Evolutionary conservation across 116 monocot species (phyloP).

Genomic region (Papilionanthe hybrid): DNA sequence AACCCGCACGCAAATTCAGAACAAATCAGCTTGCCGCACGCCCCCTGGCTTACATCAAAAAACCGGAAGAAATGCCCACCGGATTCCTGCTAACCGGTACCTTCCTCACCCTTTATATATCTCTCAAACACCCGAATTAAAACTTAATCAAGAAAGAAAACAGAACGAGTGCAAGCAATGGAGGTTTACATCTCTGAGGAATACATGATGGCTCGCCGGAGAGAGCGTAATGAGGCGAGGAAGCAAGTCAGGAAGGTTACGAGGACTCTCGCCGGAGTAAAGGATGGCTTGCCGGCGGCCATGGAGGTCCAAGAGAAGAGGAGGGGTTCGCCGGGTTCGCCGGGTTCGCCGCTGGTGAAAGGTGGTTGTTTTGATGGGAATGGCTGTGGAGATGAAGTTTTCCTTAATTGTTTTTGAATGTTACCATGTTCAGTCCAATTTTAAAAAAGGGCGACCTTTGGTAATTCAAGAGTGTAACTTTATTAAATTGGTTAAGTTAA

Average conservation of each 20-base stretch:
- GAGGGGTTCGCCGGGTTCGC: neutral
- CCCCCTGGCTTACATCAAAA: neutral
- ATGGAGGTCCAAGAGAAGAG: neutral
- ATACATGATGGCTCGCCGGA: slow-evolving; percentile 4
- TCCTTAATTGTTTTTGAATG: neutral
- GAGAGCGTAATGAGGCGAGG: slow-evolving; percentile 5
- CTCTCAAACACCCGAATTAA: neutral
- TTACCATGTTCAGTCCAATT: no score
- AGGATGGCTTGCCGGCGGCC: neutral
- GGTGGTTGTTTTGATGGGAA: neutral
- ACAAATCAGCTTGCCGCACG: no score
- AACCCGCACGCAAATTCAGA: no score
- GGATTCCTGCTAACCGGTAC: neutral
- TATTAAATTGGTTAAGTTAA: no score
- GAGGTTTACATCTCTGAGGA: slow-evolving; percentile 9
- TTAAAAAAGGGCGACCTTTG: no score
- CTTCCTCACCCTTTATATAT: neutral
- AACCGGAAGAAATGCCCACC: neutral
- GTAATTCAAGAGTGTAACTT: no score
- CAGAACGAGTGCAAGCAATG: neutral
- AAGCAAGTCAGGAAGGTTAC: neutral
- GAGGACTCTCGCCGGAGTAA: neutral
- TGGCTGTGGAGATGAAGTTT: neutral
- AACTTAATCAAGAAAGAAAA: neutral
- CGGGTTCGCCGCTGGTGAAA: neutral